Conservation (phyloP, 768 basidiomycete genomes). For the Mycena metata region DNA sequence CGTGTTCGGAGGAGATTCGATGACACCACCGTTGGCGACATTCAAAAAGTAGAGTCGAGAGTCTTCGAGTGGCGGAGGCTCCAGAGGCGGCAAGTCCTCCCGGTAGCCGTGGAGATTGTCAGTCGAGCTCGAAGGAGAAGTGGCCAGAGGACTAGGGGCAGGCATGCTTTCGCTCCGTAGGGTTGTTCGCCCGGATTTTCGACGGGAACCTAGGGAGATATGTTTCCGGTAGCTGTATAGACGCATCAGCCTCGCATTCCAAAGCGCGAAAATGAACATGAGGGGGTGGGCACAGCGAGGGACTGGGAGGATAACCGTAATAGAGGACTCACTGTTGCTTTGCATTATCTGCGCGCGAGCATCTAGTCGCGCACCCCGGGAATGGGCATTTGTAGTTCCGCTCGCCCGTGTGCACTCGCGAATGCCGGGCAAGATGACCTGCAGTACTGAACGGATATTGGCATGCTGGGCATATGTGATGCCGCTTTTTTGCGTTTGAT, state of each 20-base stretch:
- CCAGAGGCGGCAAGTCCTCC: conserved; percentile 17
- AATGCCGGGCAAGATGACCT: conserved; percentile 91
- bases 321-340: conserved; percentile 61
- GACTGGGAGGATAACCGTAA: too few relatives aligned
- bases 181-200: conserved; percentile 20
- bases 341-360: conserved; percentile 91
- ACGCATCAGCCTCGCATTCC: background rate
- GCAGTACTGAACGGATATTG: conserved; percentile 87
- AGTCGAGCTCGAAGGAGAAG: background rate
- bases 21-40: background rate
- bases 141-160: conserved; percentile 6
- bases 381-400: conserved; percentile 94
- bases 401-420: conserved; percentile 93
- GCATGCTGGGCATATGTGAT: conserved; percentile 73
- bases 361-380: conserved; percentile 94
- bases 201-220: conserved; percentile 28
- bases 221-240: conserved; percentile 31
- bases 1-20: conserved; percentile 5
- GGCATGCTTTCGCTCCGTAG: conserved; percentile 24
- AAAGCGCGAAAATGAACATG: background rate
- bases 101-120: background rate
- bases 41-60: conserved; percentile 21
- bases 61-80: conserved; percentile 29
- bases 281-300: background rate
- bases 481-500: conserved; percentile 8